Evolutionary conservation across 139 green algal genomes (phyloP).

Genomic region (Monoraphidium neglectum): DNA sequence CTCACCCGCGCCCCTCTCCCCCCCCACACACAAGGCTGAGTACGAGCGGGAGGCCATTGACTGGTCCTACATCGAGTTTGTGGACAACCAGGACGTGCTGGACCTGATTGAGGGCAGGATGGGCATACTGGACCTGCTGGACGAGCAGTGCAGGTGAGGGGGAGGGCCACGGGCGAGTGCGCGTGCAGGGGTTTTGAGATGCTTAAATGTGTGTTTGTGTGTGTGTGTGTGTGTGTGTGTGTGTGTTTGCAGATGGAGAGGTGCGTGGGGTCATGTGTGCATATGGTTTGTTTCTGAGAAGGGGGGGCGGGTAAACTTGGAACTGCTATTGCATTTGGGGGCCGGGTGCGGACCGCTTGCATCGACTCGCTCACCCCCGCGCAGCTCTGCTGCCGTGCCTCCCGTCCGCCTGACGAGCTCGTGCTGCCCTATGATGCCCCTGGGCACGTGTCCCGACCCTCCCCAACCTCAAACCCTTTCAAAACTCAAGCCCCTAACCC

Average conservation of each 20-base stretch:
- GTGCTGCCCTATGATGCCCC: no score
- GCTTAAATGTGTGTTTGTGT: no score
- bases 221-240: no score
- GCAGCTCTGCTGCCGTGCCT: no score
- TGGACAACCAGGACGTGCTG: conserved; percentile 98
- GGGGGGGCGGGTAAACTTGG: no score
- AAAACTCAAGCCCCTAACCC: no score
- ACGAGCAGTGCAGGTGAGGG: conserved; percentile 88
- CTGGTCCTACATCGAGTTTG: conserved; percentile 99
- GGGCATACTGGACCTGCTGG: conserved; percentile 94
- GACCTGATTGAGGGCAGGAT: conserved; percentile 93
- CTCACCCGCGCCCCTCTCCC: neutral
- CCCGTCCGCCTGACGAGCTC: no score
- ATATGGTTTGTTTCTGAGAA: neutral
- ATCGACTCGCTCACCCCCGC: no score
- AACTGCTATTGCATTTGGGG: neutral
- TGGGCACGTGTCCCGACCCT: no score
- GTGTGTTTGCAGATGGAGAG: neutral
- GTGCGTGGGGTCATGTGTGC: neutral
- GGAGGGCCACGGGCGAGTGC: neutral
- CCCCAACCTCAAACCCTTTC: no score
- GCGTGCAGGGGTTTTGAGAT: no score
- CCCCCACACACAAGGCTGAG: conserved; percentile 44
- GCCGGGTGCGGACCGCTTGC: no score
- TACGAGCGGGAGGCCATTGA: conserved; percentile 98